phyloP scores from a whole-genome alignment of 768 basidiomycete species.

The Pisolithus tinctorius region DNA sequence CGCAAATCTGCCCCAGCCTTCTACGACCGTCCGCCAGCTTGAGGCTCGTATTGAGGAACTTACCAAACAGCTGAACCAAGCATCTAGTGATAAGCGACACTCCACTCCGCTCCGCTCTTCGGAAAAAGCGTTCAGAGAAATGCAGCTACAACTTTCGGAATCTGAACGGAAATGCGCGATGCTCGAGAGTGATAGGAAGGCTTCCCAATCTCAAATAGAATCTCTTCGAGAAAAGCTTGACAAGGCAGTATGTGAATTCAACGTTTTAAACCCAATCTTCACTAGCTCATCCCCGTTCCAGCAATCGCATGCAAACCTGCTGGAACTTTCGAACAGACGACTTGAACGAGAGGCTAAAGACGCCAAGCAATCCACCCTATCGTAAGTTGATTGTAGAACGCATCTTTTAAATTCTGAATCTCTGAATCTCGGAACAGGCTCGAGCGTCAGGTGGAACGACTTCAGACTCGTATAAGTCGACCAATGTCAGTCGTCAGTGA shows the following conservation, averaged over 20 bases:
- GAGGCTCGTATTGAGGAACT: conserved; percentile 73
- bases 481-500: conserved; percentile 35
- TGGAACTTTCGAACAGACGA: conserved; percentile 65
- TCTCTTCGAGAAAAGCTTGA: conserved; percentile 55
- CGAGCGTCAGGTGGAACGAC: conserved; percentile 62
- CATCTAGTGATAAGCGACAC: conserved; percentile 35
- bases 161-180: conserved; percentile 54
- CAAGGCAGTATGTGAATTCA: conserved; percentile 42
- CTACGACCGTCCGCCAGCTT: conserved; percentile 48
- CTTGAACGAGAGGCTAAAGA: conserved; percentile 74
- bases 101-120: conserved; percentile 31
- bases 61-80: conserved; percentile 36
- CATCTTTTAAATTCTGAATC: conserved; percentile 1
- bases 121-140: conserved; percentile 45
- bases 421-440: conserved; percentile 32
- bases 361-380: conserved; percentile 61
- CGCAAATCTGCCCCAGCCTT: conserved; percentile 52
- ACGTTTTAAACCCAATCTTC: not conserved
- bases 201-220: conserved; percentile 52
- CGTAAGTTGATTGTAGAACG: conserved; percentile 34
- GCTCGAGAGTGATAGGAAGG: conserved; percentile 59
- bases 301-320: conserved; percentile 66
- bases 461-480: conserved; percentile 57
- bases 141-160: conserved; percentile 50
- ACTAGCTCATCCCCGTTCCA: conserved; percentile 21